phyloP scores from a whole-genome alignment of 176 grass and related monocot genomes.

The Coix lacrymajobi region DNA sequence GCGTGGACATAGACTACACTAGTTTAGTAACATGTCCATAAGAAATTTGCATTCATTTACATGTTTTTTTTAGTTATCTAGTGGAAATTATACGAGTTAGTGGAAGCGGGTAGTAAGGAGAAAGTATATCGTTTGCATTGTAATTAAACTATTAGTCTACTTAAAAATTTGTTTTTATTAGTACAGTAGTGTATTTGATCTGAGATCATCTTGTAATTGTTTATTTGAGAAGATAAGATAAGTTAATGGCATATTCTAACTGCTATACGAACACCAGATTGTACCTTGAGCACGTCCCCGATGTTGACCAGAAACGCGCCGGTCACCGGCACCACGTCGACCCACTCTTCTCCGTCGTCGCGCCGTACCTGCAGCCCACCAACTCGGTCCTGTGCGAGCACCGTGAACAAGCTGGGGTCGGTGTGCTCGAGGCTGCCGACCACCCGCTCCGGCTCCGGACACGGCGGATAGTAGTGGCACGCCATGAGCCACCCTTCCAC shows the following conservation, averaged over 20 bases:
- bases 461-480: constrained; percentile 62
- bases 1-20: too few species aligned
- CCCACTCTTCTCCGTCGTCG: constrained; percentile 4
- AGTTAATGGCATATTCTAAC: not conserved
- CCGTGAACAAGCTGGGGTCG: constrained; percentile 38
- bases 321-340: constrained; percentile 25
- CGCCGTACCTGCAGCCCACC: constrained; percentile 38
- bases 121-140: too few species aligned
- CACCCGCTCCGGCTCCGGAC: constrained; percentile 33
- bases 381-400: constrained; percentile 33
- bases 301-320: constrained; percentile 40
- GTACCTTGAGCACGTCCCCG: constrained; percentile 48
- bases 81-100: too few species aligned
- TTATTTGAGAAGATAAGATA: not conserved
- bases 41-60: too few species aligned
- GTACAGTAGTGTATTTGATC: not conserved
- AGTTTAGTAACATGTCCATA: too few species aligned
- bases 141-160: too few species aligned
- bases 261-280: not conserved
- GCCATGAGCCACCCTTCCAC: constrained; percentile 32
- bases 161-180: too few species aligned
- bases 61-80: too few species aligned
- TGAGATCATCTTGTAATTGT: not conserved
- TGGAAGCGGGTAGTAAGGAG: too few species aligned
- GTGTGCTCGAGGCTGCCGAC: constrained; percentile 34